Conservation (phyloP, 805 yeast species). For the Yarrowia sp. region DNA sequence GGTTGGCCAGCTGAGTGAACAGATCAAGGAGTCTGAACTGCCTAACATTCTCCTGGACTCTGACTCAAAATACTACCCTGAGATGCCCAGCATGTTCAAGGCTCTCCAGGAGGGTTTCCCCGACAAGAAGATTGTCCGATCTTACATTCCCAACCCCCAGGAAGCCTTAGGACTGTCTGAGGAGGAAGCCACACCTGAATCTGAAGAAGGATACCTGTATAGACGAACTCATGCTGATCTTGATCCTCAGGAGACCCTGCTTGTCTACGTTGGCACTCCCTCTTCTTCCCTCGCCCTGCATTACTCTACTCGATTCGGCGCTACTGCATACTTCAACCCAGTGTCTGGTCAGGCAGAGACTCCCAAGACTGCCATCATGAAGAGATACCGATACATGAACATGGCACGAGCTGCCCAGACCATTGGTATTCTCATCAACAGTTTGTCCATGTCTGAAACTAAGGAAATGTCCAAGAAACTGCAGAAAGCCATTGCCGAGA, state of each 20-base stretch:
- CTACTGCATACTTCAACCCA: slow-evolving; percentile 61
- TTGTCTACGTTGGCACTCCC: slow-evolving; percentile 53
- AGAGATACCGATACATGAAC: slow-evolving; percentile 85
- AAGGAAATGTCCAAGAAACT: slow-evolving; percentile 68
- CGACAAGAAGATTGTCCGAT: slow-evolving; percentile 16
- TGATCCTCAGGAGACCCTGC: slow-evolving; percentile 24
- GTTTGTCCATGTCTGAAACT: slow-evolving; percentile 81
- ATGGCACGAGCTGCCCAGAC: slow-evolving; percentile 91
- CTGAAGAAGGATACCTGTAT: slow-evolving; percentile 17
- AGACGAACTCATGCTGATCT: slow-evolving; percentile 15
- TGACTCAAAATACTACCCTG: slow-evolving; percentile 68
- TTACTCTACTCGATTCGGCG: slow-evolving; percentile 71
- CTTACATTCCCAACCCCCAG: slow-evolving; percentile 28
- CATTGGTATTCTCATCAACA: slow-evolving; percentile 87
- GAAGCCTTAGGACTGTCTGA: slow-evolving; percentile 8
- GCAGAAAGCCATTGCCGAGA: slow-evolving; percentile 64
- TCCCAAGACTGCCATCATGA: slow-evolving; percentile 80
- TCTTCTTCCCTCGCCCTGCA: slow-evolving; percentile 79
- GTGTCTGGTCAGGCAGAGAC: slow-evolving; percentile 42
- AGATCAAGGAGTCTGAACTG: slow-evolving; percentile 55
- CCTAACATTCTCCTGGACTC: slow-evolving; percentile 65
- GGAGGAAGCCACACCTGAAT: slow-evolving; percentile 11
- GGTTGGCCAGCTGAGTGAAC: slow-evolving; percentile 53
- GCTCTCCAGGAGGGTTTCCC: slow-evolving; percentile 15
- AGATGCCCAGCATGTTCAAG: slow-evolving; percentile 53